Percentiles rank a stretch among this genome's conserved stretches.
Evolutionary conservation across 257 asterid genomes (phyloP).

Genomic region (Avicennia marina): DNA sequence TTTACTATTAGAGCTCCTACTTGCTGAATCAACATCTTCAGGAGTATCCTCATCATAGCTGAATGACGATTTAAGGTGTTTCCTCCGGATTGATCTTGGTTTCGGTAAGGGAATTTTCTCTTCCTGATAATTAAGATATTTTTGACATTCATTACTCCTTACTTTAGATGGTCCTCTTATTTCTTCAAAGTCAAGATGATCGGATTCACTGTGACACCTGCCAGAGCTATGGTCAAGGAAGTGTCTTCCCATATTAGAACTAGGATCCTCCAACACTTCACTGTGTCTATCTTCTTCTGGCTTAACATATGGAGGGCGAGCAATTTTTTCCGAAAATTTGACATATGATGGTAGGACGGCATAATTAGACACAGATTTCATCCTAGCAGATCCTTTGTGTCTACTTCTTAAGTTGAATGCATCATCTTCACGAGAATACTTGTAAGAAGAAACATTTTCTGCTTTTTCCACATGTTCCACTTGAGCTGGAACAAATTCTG

Average conservation of each 20-base stretch:
- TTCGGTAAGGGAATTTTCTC: slow-evolving; percentile 48
- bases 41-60: slow-evolving; percentile 22
- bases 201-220: slow-evolving; percentile 21
- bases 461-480: slow-evolving; percentile 27
- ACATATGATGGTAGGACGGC: slow-evolving; percentile 75
- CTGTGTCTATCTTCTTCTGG: slow-evolving; percentile 43
- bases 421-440: slow-evolving; percentile 18
- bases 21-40: slow-evolving; percentile 43
- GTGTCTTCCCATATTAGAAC: slow-evolving; percentile 23
- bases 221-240: slow-evolving; percentile 19
- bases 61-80: slow-evolving; percentile 56
- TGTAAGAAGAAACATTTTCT: slow-evolving; percentile 27
- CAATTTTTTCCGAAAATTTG: slow-evolving; percentile 36
- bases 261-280: slow-evolving; percentile 34
- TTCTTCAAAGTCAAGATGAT: too few relatives aligned
- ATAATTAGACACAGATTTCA: slow-evolving; percentile 30
- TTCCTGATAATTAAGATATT: slow-evolving; percentile 32
- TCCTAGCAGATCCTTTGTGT: slow-evolving; percentile 35
- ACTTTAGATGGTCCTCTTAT: too few relatives aligned
- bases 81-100: slow-evolving; percentile 69
- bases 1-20: slow-evolving; percentile 57
- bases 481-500: slow-evolving; percentile 22
- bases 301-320: slow-evolving; percentile 61
- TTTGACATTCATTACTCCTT: too few relatives aligned
- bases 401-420: slow-evolving; percentile 17